A percentile compares a stretch with the other conserved stretches of the same genome.
Evolutionary conservation across 345 rosid species (phyloP).

Genomic region (Eucalyptus sp.): DNA sequence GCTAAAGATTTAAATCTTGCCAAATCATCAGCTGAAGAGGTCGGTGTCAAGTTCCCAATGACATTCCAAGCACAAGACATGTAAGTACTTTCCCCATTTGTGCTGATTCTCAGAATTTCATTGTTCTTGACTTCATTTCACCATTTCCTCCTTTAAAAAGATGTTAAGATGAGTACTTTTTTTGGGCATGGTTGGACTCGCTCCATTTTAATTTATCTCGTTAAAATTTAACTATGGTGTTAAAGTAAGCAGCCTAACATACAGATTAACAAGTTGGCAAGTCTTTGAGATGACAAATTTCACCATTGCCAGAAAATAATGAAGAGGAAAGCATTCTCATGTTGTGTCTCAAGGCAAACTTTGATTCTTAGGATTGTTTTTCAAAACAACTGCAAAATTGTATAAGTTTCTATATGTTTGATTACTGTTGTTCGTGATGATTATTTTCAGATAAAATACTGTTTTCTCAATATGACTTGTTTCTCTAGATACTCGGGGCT

Average conservation of each 20-base stretch:
- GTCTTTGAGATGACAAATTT: background rate
- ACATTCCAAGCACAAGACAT: slow-evolving; percentile 51
- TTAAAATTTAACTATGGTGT: background rate
- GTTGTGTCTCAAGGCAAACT: background rate
- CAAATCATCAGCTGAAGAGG: slow-evolving; percentile 49
- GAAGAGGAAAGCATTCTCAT: background rate
- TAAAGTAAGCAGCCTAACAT: background rate
- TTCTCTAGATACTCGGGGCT: slow-evolving; percentile 48
- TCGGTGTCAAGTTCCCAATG: slow-evolving; percentile 35
- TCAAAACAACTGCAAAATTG: background rate
- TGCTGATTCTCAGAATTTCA: background rate
- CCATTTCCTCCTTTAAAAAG: background rate
- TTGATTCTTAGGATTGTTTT: background rate
- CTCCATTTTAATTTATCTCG: background rate
- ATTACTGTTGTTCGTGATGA: background rate
- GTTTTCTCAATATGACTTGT: background rate
- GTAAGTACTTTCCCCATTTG: slow-evolving; percentile 22
- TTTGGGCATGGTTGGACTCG: background rate
- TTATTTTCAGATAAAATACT: background rate
- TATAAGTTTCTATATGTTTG: background rate
- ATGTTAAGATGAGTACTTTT: background rate
- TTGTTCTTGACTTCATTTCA: background rate
- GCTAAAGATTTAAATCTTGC: slow-evolving; percentile 79
- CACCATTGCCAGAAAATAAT: background rate
- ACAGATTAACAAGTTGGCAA: background rate